Conservation (phyloP, 805 yeast genomes). For the Saccharomyces jurei region DNA sequence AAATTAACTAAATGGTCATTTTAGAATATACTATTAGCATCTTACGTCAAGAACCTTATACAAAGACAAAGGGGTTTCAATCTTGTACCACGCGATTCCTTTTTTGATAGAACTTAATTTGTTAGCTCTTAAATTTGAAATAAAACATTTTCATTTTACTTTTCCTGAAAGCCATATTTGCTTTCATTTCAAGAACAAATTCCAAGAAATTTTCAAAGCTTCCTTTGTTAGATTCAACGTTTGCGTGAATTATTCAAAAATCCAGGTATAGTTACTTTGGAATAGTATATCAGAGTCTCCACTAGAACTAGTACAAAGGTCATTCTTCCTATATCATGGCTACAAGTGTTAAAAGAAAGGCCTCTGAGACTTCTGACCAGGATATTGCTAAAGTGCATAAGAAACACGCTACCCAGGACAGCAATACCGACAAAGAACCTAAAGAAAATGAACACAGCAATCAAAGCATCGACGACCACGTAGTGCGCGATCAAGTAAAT, state of each 20-base stretch:
- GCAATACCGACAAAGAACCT: conserved; percentile 20
- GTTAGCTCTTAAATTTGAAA: neutral
- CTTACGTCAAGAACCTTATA: neutral
- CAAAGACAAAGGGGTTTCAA: neutral
- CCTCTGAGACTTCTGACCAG: conserved; percentile 14
- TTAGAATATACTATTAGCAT: neutral
- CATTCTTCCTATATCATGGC: neutral
- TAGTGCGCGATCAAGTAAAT: conserved; percentile 8
- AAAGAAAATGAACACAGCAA: conserved; percentile 27
- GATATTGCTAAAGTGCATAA: conserved; percentile 1
- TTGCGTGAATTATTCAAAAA: neutral
- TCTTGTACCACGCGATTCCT: neutral
- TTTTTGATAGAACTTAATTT: neutral
- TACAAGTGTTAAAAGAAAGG: conserved; percentile 16
- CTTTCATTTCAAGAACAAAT: neutral
- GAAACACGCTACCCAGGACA: conserved; percentile 6
- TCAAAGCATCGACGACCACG: conserved; percentile 3
- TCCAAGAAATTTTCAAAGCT: neutral
- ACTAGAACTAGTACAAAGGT: conserved; percentile 3
- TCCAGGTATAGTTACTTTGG: neutral
- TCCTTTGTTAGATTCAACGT: neutral
- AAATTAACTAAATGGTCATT: neutral
- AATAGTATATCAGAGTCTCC: neutral
- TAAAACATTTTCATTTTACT: neutral
- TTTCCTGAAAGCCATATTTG: neutral